Percentiles rank a stretch among this genome's conserved stretches.
These are phyloP conservation scores for Neurospora sp. DNA, from an alignment of 2,329 filamentous ascomycete genomes.

Conservation along the genomic window DNA sequence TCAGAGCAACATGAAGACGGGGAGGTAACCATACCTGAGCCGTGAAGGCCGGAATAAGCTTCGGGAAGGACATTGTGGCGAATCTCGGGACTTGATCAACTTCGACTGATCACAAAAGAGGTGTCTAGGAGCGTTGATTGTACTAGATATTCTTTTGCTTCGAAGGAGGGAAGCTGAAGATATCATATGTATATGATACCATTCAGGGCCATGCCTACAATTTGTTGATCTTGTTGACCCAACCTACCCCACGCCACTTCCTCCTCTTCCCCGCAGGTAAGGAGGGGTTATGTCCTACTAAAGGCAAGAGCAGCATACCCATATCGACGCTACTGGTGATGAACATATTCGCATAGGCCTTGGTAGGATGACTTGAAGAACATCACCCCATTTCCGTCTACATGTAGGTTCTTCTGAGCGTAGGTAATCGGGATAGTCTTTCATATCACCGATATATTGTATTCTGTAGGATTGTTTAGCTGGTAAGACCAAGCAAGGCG, in stretches of 20 bases:
- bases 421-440: neutral
- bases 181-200: neutral
- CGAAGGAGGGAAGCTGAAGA: neutral
- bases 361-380: neutral
- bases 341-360: neutral
- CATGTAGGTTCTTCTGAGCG: neutral
- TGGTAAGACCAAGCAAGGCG: neutral
- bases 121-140: too few relatives aligned
- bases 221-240: neutral
- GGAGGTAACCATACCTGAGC: slow-evolving; percentile 19
- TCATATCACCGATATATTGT: neutral
- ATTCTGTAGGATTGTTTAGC: neutral
- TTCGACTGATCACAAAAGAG: neutral
- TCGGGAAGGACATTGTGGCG: slow-evolving; percentile 21
- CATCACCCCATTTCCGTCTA: neutral
- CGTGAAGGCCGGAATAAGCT: slow-evolving; percentile 32
- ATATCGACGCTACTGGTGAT: neutral
- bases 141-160: neutral
- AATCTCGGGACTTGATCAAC: neutral
- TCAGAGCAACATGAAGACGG: neutral
- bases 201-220: neutral
- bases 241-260: neutral
- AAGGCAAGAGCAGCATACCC: neutral
- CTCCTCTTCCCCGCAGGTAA: neutral
- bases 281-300: neutral